Percentiles rank a stretch among this genome's conserved stretches.
Conservation (phyloP, 1,284 basidiomycete species). For the Puccinia triticina region DNA sequence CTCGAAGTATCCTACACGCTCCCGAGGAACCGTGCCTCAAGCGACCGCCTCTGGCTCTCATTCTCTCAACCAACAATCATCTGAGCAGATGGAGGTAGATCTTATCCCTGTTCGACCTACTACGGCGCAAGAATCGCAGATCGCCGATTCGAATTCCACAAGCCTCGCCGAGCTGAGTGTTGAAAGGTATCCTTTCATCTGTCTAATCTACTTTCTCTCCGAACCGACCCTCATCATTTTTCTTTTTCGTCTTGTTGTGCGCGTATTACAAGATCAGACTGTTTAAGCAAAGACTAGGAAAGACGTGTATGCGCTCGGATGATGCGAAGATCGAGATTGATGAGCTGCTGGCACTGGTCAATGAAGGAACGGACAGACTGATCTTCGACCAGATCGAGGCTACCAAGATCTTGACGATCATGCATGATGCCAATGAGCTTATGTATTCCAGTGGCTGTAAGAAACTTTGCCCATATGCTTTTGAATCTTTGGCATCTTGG, state of each 20-base stretch:
- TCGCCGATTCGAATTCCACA: conserved; percentile 7
- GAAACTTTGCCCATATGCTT: neutral
- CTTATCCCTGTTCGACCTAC: neutral
- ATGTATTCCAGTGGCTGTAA: conserved; percentile 76
- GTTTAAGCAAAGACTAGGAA: conserved; percentile 75
- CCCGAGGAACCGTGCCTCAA: conserved; percentile 53
- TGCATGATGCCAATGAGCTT: conserved; percentile 81
- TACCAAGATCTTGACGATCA: conserved; percentile 64
- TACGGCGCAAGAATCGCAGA: conserved; percentile 24
- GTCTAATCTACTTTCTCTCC: too few species aligned
- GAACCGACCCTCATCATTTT: conserved; percentile 49
- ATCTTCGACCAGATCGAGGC: conserved; percentile 66
- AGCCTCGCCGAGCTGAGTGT: conserved; percentile 5
- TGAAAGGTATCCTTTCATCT: conserved; percentile 28
- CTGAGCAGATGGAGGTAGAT: conserved; percentile 34
- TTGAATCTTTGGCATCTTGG: neutral
- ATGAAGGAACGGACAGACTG: conserved; percentile 70
- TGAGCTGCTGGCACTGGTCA: conserved; percentile 75
- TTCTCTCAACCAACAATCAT: neutral
- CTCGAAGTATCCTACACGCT: conserved; percentile 55
- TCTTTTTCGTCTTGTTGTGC: neutral
- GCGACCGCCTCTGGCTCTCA: conserved; percentile 51
- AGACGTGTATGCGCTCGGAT: conserved; percentile 71
- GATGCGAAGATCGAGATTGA: conserved; percentile 70
- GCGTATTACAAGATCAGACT: conserved; percentile 69